phyloP scores from a whole-genome alignment of 2,329 filamentous ascomycete genomes.

The Esteya vermicola region DNA sequence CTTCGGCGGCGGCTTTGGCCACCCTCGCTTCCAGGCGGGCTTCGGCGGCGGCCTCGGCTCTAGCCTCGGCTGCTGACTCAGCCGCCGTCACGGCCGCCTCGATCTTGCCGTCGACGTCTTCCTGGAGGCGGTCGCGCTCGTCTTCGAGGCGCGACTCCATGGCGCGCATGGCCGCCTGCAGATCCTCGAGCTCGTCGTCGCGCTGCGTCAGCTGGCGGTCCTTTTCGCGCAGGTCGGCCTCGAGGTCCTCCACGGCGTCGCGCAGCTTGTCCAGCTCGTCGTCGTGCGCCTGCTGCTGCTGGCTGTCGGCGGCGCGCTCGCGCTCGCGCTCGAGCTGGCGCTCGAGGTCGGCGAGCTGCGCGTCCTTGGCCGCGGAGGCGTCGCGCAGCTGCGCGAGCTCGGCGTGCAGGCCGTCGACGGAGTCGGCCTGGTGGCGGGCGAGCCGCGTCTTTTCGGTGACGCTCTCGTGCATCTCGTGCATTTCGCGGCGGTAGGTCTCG shows the following conservation, averaged over 20 bases:
- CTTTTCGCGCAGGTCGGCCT: conserved; percentile 62
- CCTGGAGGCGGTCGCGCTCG: conserved; percentile 32
- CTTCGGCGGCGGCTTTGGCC: too few species aligned
- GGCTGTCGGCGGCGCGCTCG: too few species aligned
- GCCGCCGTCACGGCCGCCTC: too few species aligned
- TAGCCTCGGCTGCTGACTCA: too few species aligned
- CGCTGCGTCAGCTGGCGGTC: conserved; percentile 58
- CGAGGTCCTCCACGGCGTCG: conserved; percentile 62
- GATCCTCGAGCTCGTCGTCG: conserved; percentile 48
- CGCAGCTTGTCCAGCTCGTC: conserved; percentile 49
- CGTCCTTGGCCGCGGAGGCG: conserved; percentile 41
- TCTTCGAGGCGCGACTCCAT: conserved; percentile 45
- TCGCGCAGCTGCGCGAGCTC: conserved; percentile 45
- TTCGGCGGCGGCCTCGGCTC: too few species aligned
- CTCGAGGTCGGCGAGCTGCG: conserved; percentile 48
- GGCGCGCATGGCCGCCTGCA: conserved; percentile 39
- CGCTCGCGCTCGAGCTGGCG: too few species aligned
- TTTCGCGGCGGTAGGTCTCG: conserved; percentile 68
- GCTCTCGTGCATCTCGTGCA: conserved; percentile 73
- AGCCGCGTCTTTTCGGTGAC: too few species aligned
- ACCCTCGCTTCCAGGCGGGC: too few species aligned
- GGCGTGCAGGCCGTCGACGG: conserved; percentile 50
- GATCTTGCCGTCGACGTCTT: too few species aligned
- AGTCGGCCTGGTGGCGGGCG: conserved; percentile 59
- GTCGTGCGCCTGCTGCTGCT: conserved; percentile 45